A percentile compares a stretch with the other conserved stretches of the same genome.
Conservation (phyloP, 2,329 filamentous ascomycete species). For the Nothomitra cinnamomea region DNA sequence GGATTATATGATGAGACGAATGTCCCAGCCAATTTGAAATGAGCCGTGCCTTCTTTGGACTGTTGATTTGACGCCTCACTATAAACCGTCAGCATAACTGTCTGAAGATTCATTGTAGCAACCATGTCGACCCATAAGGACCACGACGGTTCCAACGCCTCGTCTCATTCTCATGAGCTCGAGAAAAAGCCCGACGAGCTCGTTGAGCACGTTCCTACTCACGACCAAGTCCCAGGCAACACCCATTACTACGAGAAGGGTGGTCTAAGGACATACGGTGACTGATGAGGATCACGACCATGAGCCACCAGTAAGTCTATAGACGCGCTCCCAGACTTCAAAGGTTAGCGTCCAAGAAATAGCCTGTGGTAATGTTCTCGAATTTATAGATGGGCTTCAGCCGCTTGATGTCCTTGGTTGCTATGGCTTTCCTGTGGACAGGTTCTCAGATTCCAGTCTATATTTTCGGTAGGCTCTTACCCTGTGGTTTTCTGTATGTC, state of each 20-base stretch:
- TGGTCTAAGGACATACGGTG: constrained; percentile 28
- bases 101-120: no score
- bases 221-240: constrained; percentile 16
- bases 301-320: constrained; percentile 25
- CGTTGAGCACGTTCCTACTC: constrained; percentile 21
- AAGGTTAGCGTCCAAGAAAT: no score
- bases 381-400: constrained; percentile 30
- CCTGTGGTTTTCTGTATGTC: neutral
- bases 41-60: no score
- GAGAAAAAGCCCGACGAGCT: constrained; percentile 10
- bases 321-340: no score
- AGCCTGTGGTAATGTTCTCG: no score
- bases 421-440: constrained; percentile 44
- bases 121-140: no score
- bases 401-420: constrained; percentile 35
- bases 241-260: constrained; percentile 29
- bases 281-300: constrained; percentile 31
- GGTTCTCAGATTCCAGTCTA: constrained; percentile 43
- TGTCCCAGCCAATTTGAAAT: no score
- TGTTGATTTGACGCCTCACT: no score
- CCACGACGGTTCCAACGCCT: no score
- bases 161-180: no score
- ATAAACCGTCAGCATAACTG: no score
- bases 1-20: no score
- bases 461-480: constrained; percentile 23